Evolutionary conservation across 2,329 filamentous ascomycete genomes (phyloP), one percentile per base, ranked within the genome.

Genomic region (Aspergillus sp.): DNA sequence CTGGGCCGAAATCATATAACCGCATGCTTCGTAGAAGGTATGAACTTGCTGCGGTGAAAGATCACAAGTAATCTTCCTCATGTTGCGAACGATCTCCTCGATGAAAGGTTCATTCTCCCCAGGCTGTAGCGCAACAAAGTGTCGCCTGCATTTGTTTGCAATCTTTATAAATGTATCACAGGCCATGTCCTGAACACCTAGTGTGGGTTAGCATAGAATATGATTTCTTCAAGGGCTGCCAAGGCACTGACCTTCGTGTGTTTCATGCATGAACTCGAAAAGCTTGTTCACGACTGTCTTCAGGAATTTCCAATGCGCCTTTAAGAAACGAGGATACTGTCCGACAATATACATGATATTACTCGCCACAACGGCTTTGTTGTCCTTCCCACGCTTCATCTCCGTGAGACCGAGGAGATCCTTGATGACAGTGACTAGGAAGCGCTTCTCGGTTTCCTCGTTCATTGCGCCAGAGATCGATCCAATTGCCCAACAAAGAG

Each of bases 331-430:
- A 33, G 93, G 93, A 65, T 98, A 98, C 66, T 98, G 93, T 50
- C 93, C 93, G 52, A 98, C 93, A 73, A 98, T 98, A 69, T 98
- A 98, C 93, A 98, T 98, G 64, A 98, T 98, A 74, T 98, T 98
- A 73, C 89, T 95, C 54, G 93, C 93, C 37, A 98, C 93, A 7
- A 98, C 93, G 10, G 93, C 93, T 69, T 98, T 98, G 80, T 98
- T 98, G 75, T 98, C 93, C 64, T 98, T 98, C 53, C 93, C 93
- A 46, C 94, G 88, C 76, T 98, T 98, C 90, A 96, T 96, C 70
- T 98, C 93, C 0, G 93, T 98, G 48, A 98, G 77, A 1, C 93
- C 94, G 23, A 98, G 82, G 6, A 98, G 82, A 63, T 98, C 93
- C 74, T 98, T 98, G 61, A 98, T 98, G 47, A 98, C 94, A 0